phyloP scores from a whole-genome alignment of 805 yeast genomes.

The Yarrowia osloensis region DNA sequence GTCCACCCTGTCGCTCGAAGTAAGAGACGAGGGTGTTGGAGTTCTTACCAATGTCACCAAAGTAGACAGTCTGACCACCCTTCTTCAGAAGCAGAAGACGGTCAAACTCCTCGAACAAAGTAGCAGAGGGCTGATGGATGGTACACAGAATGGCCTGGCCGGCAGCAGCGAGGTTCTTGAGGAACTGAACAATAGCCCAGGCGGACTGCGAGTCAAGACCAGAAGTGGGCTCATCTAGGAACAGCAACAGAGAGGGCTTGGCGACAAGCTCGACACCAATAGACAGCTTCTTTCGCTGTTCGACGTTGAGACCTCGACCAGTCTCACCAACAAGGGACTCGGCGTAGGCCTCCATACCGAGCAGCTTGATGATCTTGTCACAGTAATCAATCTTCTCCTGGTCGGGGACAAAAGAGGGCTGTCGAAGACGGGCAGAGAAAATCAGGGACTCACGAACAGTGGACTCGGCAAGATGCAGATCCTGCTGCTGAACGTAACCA shows the following conservation, averaged over 20 bases:
- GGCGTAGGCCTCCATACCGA: constrained; percentile 69
- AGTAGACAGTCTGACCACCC: constrained; percentile 81
- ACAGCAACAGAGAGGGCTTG: constrained; percentile 61
- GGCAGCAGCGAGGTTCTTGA: constrained; percentile 66
- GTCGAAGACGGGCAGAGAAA: constrained; percentile 73
- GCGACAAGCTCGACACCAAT: constrained; percentile 75
- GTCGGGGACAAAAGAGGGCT: constrained; percentile 57
- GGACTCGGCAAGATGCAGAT: constrained; percentile 65
- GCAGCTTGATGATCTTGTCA: constrained; percentile 62
- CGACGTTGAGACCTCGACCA: constrained; percentile 71
- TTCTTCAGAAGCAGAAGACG: constrained; percentile 64
- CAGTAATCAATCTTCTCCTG: constrained; percentile 67
- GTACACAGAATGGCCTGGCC: constrained; percentile 79
- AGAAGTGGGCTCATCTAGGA: constrained; percentile 72
- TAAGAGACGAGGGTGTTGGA: constrained; percentile 60
- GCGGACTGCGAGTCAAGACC: constrained; percentile 65
- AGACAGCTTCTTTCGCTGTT: constrained; percentile 66
- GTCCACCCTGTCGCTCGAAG: constrained; percentile 73
- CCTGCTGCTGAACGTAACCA: constrained; percentile 83
- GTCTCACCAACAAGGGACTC: constrained; percentile 80
- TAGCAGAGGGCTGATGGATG: constrained; percentile 77
- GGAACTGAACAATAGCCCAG: constrained; percentile 67
- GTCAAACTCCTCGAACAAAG: constrained; percentile 66
- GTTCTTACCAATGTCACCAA: constrained; percentile 75
- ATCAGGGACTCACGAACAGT: constrained; percentile 75